Conservation (phyloP, 1,284 basidiomycete species). For the Omphalotus olearius region DNA sequence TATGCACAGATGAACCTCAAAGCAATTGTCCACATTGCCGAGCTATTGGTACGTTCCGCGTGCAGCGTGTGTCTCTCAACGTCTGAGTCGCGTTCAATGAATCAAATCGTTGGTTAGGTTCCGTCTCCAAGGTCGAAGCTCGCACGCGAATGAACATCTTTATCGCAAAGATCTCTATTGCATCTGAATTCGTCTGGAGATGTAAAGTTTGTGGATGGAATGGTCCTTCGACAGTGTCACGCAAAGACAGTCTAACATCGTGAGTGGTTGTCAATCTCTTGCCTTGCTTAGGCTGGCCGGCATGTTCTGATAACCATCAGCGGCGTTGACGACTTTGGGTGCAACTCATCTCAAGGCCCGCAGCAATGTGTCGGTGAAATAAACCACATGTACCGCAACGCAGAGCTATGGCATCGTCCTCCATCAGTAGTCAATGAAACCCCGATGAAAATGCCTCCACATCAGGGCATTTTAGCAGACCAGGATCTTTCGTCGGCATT, state of each 20-base stretch:
- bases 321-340: not conserved
- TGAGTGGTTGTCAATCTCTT: too few relatives aligned
- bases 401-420: slow-evolving; percentile 11
- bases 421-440: slow-evolving; percentile 4
- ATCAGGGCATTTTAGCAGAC: too few relatives aligned
- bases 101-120: not conserved
- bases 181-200: slow-evolving; percentile 2
- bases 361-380: slow-evolving; percentile 6
- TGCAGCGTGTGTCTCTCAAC: not conserved
- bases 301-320: not conserved
- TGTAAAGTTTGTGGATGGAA: slow-evolving; percentile 7
- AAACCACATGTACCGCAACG: slow-evolving; percentile 10
- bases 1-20: not conserved
- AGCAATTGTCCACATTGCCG: not conserved
- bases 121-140: slow-evolving; percentile 5
- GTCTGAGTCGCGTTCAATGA: too few relatives aligned
- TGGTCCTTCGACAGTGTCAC: not conserved
- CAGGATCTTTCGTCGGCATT: too few relatives aligned
- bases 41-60: not conserved
- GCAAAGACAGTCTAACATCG: too few relatives aligned
- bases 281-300: not conserved
- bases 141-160: slow-evolving; percentile 5
- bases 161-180: not conserved
- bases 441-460: slow-evolving; percentile 6
- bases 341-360: not conserved